Percentiles rank a stretch among this genome's conserved stretches.
phyloP scores from a whole-genome alignment of 306 rosid genomes.

The Casuarina glauca region DNA sequence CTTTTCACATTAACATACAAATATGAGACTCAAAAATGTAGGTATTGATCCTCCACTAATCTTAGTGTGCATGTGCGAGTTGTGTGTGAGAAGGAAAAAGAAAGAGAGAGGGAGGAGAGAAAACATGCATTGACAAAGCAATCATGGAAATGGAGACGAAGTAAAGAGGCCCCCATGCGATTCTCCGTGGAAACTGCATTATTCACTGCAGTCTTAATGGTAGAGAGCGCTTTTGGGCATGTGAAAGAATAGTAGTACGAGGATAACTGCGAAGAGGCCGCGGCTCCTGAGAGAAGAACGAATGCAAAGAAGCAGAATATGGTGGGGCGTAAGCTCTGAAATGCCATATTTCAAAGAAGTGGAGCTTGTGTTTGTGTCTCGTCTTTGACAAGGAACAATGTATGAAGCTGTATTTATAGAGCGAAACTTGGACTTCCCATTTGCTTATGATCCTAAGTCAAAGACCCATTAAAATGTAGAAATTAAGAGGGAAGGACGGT shows the following conservation, averaged over 20 bases:
- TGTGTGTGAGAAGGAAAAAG: neutral
- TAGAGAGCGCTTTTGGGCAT: constrained; percentile 53
- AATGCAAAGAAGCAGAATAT: constrained; percentile 31
- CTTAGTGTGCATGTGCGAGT: neutral
- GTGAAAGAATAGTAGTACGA: constrained; percentile 37
- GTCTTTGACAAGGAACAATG: constrained; percentile 13
- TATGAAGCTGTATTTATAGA: constrained; percentile 36
- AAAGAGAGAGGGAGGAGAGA: neutral
- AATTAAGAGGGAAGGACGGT: neutral
- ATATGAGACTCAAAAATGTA: no score
- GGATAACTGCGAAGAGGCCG: constrained; percentile 43
- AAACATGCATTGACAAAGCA: constrained; percentile 58
- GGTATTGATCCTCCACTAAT: no score
- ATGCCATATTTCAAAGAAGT: constrained; percentile 33
- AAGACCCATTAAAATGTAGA: neutral
- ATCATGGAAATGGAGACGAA: constrained; percentile 67
- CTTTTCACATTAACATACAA: no score
- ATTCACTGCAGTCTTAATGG: constrained; percentile 39
- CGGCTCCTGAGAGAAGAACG: constrained; percentile 18
- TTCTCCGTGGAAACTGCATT: constrained; percentile 56
- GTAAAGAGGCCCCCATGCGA: constrained; percentile 73
- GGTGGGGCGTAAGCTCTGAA: constrained; percentile 8
- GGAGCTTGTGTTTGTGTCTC: constrained; percentile 9
- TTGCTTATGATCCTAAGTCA: constrained; percentile 23
- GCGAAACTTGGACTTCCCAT: constrained; percentile 27